Evolutionary conservation across 495 filamentous ascomycete species (phyloP).

Genomic region (Monascus purpureus): DNA sequence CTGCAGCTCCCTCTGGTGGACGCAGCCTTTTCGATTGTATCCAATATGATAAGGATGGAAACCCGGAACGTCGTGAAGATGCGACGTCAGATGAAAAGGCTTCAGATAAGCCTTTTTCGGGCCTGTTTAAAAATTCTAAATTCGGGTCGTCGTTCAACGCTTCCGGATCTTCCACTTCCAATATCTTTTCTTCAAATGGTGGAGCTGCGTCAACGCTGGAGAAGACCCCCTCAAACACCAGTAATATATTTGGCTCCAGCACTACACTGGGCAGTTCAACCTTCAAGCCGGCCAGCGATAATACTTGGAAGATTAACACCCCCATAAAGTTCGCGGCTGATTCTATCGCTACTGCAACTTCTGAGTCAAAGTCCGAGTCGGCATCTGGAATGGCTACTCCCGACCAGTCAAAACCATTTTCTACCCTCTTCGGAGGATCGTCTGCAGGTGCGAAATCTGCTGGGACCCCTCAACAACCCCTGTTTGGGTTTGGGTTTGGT

Average conservation of each 20-base stretch:
- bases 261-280: too few relatives aligned
- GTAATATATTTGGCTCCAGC: conserved; percentile 18
- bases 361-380: conserved; percentile 12
- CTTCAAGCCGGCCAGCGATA: too few relatives aligned
- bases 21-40: conserved; percentile 48
- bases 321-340: conserved; percentile 33
- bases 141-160: conserved; percentile 12
- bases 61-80: conserved; percentile 29
- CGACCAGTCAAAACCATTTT: conserved; percentile 21
- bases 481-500: conserved; percentile 25
- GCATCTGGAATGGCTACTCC: conserved; percentile 18
- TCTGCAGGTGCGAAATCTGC: conserved; percentile 16
- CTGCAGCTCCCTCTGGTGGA: conserved; percentile 18
- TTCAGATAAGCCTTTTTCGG: conserved; percentile 7
- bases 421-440: conserved; percentile 28
- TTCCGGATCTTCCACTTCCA: conserved; percentile 11
- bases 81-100: too few relatives aligned
- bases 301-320: conserved; percentile 40
- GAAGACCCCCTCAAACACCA: conserved; percentile 7
- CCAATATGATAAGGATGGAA: conserved; percentile 30
- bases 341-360: conserved; percentile 4
- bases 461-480: conserved; percentile 8
- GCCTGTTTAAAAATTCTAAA: conserved; percentile 11
- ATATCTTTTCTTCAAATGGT: conserved; percentile 8
- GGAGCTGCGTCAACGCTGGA: conserved; percentile 8